Base-by-base conservation (phyloP, 2,329 filamentous ascomycete genomes). In the Ramichloridium luteum region DNA sequence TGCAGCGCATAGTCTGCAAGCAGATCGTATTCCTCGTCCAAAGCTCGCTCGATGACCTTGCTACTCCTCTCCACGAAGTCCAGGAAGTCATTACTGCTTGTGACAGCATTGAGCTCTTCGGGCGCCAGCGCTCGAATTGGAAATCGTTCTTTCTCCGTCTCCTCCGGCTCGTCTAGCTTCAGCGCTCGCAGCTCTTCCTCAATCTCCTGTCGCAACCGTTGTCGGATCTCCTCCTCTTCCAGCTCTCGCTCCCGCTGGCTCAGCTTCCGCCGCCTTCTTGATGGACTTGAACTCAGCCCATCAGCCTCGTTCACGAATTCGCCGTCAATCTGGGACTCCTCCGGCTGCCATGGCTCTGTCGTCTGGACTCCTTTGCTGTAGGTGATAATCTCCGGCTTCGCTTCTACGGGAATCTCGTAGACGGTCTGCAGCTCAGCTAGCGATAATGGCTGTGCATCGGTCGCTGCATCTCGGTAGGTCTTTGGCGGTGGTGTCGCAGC, bases 291-390 rank as follows among this genome's bases (percentile, higher is more conserved):
- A 6, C 60, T 52, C 23, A 74, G 72, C 13, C 32, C 38, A 13
- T 80, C 78, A 16, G 68, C 65, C 16, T 85, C 78, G 11, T 75
- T 76, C 14, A 72, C 71, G 6, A 73, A 68, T 34, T 56, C 59
- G 28, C 67, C 64, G 3, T 65, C 67, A 30, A 68, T 65, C 1
- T 68, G 60, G 17, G 67, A 64, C 18, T 67, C 61, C 4, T 32
- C 30, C 8, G 30, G 26, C 29, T 39, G 33, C 74, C 81, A 81
- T 40, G 78, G 74, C 48, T 84, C 80, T 13, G 79, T 74, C 11
- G 90, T 94, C 58, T 98, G 92, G 13, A 96, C 85, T 34, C 77
- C 86, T 62, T 94, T 96, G 67, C 82, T 96, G 66, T 98, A 98
- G 32, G 85, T 93, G 51, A 93, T 85, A 37, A 93, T 68, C 57